Base-by-base conservation (phyloP, 2,329 filamentous ascomycete species). In the Trichoderma sp. region DNA sequence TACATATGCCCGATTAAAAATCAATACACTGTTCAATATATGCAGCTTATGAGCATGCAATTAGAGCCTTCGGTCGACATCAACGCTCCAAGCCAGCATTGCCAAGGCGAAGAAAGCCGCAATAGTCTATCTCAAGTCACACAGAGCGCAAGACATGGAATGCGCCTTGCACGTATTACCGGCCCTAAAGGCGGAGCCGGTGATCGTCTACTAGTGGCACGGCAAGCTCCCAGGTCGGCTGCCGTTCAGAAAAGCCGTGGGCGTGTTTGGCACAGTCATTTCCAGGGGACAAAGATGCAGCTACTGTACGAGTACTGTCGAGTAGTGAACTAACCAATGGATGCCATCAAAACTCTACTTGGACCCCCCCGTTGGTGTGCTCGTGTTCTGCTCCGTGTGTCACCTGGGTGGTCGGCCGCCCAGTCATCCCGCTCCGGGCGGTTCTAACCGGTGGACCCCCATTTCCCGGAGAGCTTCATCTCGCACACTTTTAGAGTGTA, bases 181-280 rank as follows among this genome's bases (percentile, higher is more conserved):
- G 58, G 71, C 71, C 56, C 65, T 64, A 70, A 43, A 64, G 60
- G 58, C 60, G 71, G 71, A 70, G 58, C 64, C 28, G 51, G 58
- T 51, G 63, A 72, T 72, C 70, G 53, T 24, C 61, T 71, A n/a
- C 66, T 51, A 69, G 66, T 34, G 34, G 24, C 66, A 21, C 56
- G 62, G 62, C 62, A 65, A 65, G 62, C n/a, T 65, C 11, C 43
- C 56, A 69, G 56, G 26, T 32, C 36, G 36, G 36, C 56, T 69
- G 28, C 34, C 24, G 28, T 30, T 32, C 36, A 21, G 26, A 32
- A 58, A 60, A n/a, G 65, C 56, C 26, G 28, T 15, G 14, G 30
- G 34, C 56, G 21, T 14, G 2, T 51, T 60, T 61, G 14, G 11
- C n/a, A 39, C 34, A 67, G 64, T 34, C 24, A 21, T 43, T 47